phyloP scores from a whole-genome alignment of 306 rosid species.

The Coriaria nepalensis region DNA sequence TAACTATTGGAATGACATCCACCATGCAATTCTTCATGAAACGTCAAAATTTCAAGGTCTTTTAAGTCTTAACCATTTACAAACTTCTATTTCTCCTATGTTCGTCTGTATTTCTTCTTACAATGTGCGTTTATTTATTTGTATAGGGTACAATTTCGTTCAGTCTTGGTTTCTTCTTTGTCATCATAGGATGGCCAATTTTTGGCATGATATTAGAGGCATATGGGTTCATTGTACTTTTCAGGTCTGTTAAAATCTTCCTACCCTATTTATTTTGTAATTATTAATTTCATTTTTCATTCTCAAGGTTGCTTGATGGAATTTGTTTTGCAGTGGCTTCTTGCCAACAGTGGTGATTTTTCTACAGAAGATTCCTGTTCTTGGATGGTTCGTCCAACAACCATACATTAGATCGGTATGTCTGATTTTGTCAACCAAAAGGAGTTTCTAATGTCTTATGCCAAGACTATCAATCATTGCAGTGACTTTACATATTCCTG shows the following conservation, averaged over 20 bases:
- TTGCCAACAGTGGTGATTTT: constrained; percentile 97
- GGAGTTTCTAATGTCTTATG: no score
- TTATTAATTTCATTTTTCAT: constrained; percentile 10
- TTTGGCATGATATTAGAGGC: constrained; percentile 87
- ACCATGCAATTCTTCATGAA: constrained; percentile 92
- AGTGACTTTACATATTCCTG: neutral
- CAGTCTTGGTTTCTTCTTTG: constrained; percentile 74
- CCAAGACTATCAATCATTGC: no score
- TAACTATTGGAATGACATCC: constrained; percentile 87
- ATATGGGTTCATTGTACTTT: constrained; percentile 82
- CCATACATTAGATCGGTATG: constrained; percentile 80
- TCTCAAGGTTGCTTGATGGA: no score
- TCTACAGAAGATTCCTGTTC: constrained; percentile 81
- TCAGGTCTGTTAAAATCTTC: constrained; percentile 45
- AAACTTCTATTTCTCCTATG: neutral
- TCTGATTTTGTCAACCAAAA: constrained; percentile 12
- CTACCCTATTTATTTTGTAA: constrained; percentile 2
- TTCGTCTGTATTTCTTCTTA: neutral
- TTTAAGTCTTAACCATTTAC: constrained; percentile 10
- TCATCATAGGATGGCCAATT: constrained; percentile 91
- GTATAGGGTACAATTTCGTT: constrained; percentile 85
- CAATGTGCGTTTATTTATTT: constrained; percentile 6
- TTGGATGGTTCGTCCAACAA: constrained; percentile 93
- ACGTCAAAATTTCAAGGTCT: constrained; percentile 78
- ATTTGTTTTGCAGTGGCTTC: constrained; percentile 67